These are phyloP conservation scores for Cutaneotrichosporon sp. DNA, from an alignment of 1,284 basidiomycete genomes.

Conservation along the genomic window DNA sequence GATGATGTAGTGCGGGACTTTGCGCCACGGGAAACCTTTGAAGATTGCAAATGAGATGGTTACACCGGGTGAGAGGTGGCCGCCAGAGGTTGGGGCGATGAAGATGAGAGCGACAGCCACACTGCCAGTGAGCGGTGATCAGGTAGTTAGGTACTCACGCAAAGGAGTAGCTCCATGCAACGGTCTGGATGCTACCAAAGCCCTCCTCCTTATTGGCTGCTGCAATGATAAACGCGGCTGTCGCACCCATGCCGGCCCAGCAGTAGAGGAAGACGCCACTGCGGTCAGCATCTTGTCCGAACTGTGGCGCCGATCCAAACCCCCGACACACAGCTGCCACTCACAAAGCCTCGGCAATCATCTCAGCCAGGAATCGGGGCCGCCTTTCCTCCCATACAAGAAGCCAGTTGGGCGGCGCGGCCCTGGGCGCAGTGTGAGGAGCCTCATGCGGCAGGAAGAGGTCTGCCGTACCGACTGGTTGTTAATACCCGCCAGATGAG, in stretches of 20 bases:
- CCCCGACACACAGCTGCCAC: background rate
- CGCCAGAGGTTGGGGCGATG: conserved; percentile 27
- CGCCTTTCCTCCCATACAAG: conserved; percentile 17
- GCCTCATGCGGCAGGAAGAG: conserved; percentile 18
- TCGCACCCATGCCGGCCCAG: conserved; percentile 22
- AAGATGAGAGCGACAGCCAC: conserved; percentile 21
- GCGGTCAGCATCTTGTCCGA: conserved; percentile 3
- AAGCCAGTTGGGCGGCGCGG: conserved; percentile 16
- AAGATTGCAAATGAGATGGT: conserved; percentile 33
- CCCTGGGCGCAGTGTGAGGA: conserved; percentile 12
- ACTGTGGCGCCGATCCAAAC: background rate
- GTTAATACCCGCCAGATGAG: no score
- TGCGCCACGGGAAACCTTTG: conserved; percentile 43
- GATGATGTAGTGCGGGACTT: conserved; percentile 38
- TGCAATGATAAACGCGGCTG: conserved; percentile 5
- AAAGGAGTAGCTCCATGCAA: conserved; percentile 16
- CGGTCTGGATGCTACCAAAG: conserved; percentile 14
- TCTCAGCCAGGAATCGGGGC: conserved; percentile 19
- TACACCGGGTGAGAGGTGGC: conserved; percentile 32
- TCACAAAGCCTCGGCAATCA: conserved; percentile 20
- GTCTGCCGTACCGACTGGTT: conserved; percentile 19
- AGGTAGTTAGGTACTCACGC: conserved; percentile 14
- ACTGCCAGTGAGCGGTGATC: background rate
- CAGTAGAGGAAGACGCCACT: conserved; percentile 22
- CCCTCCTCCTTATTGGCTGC: conserved; percentile 1